Evolutionary conservation across 164 flowering plant species (phyloP), one percentile per base, ranked within the genome.

Genomic region (Annona cherimola): DNA sequence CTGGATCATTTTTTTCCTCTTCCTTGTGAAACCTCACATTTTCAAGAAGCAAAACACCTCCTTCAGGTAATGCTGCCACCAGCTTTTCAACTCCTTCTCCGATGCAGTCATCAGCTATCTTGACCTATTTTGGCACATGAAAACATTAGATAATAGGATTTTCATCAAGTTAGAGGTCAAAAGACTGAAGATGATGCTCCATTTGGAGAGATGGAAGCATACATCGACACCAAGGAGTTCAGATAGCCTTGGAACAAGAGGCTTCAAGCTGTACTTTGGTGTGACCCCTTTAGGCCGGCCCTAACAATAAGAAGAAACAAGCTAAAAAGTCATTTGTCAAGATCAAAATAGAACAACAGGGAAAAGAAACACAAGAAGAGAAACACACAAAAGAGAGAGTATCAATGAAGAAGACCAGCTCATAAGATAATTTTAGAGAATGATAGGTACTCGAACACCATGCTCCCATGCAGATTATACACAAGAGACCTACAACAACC

Each of bases 201-300:
- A n/a, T 4, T 5, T 65, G 4, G 45, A 40, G 57, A 65, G 14
- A 66, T 42, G 40, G 9, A 72, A 61, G 12, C 63, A 61, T 76
- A 87, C 96, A 86, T 82, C 71, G 63, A 81, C 76, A 41, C 96
- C 91, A 66, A 91, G 90, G 64, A 91, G 89, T 79, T 89, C 89
- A 71, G 92, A 89, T 9, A 91, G 85, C 76, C 94, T 83, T 40
- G 96, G 90, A 11, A 88, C 96, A 70, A 89, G 88, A 79, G 96
- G 96, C 4, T 81, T 81, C 84, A 91, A 75, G 79, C 94, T 89
- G 84, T 69, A 91, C 70, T 91, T 89, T 45, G 93, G 94, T 42
- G 94, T 88, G 14, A 89, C 89, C 66, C 96, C 96, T 69, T 91
- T 91, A 40, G 96, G 96, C 41, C 96, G 78, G 64, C 96, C 96